Evolutionary conservation across 768 basidiomycete species (phyloP), one percentile per base, ranked within the genome.

Genomic region (Leucogyrophana mollusca): DNA sequence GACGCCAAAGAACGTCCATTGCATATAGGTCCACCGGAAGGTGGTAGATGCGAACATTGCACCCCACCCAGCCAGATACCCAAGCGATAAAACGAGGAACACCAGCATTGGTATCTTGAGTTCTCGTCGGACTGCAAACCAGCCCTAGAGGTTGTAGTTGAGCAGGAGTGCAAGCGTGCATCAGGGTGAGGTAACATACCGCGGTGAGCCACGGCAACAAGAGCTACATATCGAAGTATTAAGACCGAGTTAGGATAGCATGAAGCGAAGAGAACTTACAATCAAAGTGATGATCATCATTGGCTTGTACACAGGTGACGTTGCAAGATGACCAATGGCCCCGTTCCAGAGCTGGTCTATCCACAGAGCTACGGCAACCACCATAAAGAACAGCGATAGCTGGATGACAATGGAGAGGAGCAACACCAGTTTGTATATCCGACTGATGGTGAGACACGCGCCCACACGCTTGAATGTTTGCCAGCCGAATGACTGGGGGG

Each of bases 391-490:
- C 36, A 87, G 51, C 18, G 82, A 79, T n/a, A 91, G 68, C 56
- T 90, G 89, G 40, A 90, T 80, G 33, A 77, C 72, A 54, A 87
- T 86, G 5, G 85, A 87, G 46, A 90, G 67, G 13, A 74, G 68
- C 33, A 90, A 73, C 46, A 89, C 82, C 38, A 82, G 67, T 62
- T 81, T 86, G 73, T 91, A 91, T 49, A 87, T 64, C 27, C 82
- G 77, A 62, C 85, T 87, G 66, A 91, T 88, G 9, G 72, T 73
- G 54, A 79, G 66, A 5, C 83, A 87, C 9, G 89, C 87, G 30
- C 89, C 88, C 42, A 90, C 80, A 46, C 87, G 85, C 64, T 89
- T 89, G 76, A 90, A 92, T 0, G 88, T 92, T 64, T 88, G 86
- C 88, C 88, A 92, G 35, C 89, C 86, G 60, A 87, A 91, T 13